Evolutionary conservation across 2,329 filamentous ascomycete species (phyloP).

Genomic region (Xenoacremonium recifei): DNA sequence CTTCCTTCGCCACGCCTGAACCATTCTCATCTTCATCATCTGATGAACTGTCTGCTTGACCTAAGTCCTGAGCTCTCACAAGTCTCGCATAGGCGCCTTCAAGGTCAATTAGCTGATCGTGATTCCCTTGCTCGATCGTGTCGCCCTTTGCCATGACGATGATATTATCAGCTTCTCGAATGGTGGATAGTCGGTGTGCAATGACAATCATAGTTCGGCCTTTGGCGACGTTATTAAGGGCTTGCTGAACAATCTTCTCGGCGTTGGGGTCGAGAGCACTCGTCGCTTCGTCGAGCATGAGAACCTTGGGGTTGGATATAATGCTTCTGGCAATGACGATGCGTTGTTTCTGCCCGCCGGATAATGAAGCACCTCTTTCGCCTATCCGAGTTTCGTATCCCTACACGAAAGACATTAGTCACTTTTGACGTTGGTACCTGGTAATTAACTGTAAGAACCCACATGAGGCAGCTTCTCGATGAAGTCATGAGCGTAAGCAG

Average conservation of each 20-base stretch:
- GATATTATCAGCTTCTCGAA: conserved; percentile 60
- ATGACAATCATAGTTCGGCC: conserved; percentile 60
- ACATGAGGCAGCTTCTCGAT: conserved; percentile 45
- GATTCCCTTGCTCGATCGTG: conserved; percentile 58
- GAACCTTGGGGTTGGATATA: conserved; percentile 59
- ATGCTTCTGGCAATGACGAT: conserved; percentile 67
- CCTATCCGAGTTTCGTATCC: conserved; percentile 63
- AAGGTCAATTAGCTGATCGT: conserved; percentile 44
- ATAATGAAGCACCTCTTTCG: conserved; percentile 63
- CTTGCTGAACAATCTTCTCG: conserved; percentile 46
- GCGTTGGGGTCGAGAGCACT: conserved; percentile 51
- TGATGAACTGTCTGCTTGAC: conserved; percentile 20
- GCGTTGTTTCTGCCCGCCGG: conserved; percentile 66
- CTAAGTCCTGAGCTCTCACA: conserved; percentile 14
- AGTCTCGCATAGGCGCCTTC: conserved; percentile 9
- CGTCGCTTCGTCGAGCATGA: conserved; percentile 70
- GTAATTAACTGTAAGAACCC: no score
- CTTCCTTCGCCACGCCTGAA: conserved; percentile 15
- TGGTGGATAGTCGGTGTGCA: conserved; percentile 57
- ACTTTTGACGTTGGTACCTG: no score
- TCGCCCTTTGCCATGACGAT: conserved; percentile 54
- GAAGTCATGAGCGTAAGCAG: conserved; percentile 54
- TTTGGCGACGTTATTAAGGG: conserved; percentile 45
- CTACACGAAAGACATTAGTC: conserved; percentile 11
- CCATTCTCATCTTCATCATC: conserved; percentile 23